These are phyloP conservation scores for Pinus albicaulis DNA, from an alignment of 75 land plant species.

Conservation along the genomic window DNA sequence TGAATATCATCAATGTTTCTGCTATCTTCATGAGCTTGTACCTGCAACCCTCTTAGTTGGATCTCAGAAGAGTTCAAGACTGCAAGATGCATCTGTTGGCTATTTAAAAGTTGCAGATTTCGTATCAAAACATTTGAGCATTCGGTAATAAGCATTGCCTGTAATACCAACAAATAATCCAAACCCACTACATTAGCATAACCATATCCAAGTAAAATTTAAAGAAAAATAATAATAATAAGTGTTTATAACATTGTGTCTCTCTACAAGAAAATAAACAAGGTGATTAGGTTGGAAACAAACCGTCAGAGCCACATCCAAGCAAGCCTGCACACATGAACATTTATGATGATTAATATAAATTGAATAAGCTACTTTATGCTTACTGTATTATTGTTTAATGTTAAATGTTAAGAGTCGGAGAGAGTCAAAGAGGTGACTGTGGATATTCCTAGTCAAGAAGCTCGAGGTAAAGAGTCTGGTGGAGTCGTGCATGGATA, in stretches of 20 bases:
- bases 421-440: too few species aligned
- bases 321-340: slow-evolving; percentile 5
- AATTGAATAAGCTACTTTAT: too few species aligned
- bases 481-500: too few species aligned
- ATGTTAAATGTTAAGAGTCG: too few species aligned
- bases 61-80: slow-evolving; percentile 17
- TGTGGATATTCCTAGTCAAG: too few species aligned
- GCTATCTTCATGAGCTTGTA: slow-evolving; percentile 26
- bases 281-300: neutral
- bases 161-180: neutral
- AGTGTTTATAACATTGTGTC: neutral
- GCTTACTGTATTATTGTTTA: too few species aligned
- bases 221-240: neutral
- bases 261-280: neutral
- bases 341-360: too few species aligned
- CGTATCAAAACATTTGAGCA: slow-evolving; percentile 13
- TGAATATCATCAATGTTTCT: slow-evolving; percentile 58
- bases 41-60: slow-evolving; percentile 10
- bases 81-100: slow-evolving; percentile 33
- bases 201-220: too few species aligned
- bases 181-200: neutral
- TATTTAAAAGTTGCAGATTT: slow-evolving; percentile 14
- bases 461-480: too few species aligned
- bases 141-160: slow-evolving; percentile 4
- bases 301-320: too few species aligned